Evolutionary conservation across 139 green algal species (phyloP).

Genomic region (Closterium sp.): DNA sequence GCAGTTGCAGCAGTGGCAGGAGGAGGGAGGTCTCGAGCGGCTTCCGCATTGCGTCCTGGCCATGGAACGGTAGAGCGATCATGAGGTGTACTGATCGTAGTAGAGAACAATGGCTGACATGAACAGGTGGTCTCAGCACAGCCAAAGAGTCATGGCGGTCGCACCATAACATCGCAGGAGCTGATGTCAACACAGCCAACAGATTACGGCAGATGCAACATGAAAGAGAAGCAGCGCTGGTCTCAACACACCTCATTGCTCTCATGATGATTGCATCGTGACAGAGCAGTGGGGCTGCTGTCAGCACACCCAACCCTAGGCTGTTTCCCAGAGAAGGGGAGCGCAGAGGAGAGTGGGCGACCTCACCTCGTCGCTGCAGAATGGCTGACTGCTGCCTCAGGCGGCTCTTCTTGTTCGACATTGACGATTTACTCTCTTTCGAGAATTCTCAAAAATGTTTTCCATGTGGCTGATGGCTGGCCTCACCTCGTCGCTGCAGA

Average conservation of each 20-base stretch:
- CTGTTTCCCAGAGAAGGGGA: not conserved
- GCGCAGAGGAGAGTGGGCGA: not conserved
- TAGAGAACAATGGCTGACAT: not conserved
- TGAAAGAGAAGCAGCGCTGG: too few relatives aligned
- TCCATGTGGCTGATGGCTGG: too few relatives aligned
- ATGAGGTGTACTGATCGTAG: too few relatives aligned
- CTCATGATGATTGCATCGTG: too few relatives aligned
- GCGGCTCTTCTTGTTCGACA: not conserved
- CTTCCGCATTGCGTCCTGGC: not conserved
- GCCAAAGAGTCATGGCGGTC: not conserved
- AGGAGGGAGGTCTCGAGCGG: not conserved
- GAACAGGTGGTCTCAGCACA: not conserved
- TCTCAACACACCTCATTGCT: too few relatives aligned
- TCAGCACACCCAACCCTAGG: too few relatives aligned
- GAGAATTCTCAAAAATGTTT: too few relatives aligned
- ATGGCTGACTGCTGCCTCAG: not conserved
- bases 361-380: not conserved
- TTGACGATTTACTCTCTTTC: not conserved
- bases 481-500: not conserved
- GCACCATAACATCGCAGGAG: not conserved
- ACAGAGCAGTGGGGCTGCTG: too few relatives aligned
- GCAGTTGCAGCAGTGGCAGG: not conserved
- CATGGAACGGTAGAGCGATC: too few relatives aligned
- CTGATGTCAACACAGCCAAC: not conserved
- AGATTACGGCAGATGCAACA: too few relatives aligned